Evolutionary conservation across 1,139 yeast species (phyloP), one percentile per base, ranked within the genome.

Genomic region (Diutina mesorugosa): DNA sequence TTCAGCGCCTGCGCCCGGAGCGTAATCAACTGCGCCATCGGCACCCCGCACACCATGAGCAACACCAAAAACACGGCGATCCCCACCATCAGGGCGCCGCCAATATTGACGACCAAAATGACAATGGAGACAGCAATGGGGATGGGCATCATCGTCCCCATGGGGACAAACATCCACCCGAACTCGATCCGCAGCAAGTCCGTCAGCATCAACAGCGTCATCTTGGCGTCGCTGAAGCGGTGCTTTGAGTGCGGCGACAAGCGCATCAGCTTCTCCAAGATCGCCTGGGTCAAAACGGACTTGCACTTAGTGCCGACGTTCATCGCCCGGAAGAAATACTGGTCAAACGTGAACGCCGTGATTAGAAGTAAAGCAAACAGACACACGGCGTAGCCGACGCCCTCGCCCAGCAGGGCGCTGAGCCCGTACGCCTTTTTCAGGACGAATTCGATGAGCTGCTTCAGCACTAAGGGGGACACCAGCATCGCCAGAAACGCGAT

Each of bases 341-440:
- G 60, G 29, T 57, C 68, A 73, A 65, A 62, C 12, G 63, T 54
- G 8, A 68, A 55, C 55, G 67, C 67, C 50, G 55, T 57, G 46
- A 64, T 47, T 28, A 69, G 61, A 28, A 69, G 65, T 48, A 72
- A 16, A 6, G 59, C 47, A 5, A 68, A 57, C 6, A 64, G 59
- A 26, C 71, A 71, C 30, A 69, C 56, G 0, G 86, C 84, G 61
- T 79, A 81, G 2, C 89, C 88, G 12, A 83, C 71, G 60, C 90
- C 90, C 16, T 63, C 66, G 28, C 81, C 81, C 2, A 72, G 68
- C 5, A 65, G 59, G 2, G 62, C 56, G 1, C 60, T 55, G 1
- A 62, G 47, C 1, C 69, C 70, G 21, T 61, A 56, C 0, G 81
- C 73, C 57, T 69, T 72, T 8, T 59, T 55, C 56, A 70, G 71